Percentiles rank a stretch among this genome's conserved stretches.
Conservation (phyloP, 305 asterid species). For the Solanum hybrid region DNA sequence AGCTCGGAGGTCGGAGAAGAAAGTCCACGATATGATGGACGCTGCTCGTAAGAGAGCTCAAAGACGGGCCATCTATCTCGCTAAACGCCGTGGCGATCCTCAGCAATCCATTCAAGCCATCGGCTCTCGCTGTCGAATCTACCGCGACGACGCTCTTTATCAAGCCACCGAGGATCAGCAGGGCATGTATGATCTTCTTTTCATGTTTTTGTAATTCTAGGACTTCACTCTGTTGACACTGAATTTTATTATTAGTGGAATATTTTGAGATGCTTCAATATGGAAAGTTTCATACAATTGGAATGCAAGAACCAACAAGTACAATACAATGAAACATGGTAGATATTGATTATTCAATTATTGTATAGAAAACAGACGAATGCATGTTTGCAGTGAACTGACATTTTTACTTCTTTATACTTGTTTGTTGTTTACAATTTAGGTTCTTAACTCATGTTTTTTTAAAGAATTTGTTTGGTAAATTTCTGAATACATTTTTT, state of each 20-base stretch:
- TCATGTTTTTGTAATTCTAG: not conserved
- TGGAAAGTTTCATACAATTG: not conserved
- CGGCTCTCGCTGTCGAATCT: slow-evolving; percentile 73
- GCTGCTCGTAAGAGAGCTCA: slow-evolving; percentile 99
- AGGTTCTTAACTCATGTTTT: not conserved
- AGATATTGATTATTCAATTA: not conserved
- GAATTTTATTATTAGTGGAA: not conserved
- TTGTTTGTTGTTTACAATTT: not conserved
- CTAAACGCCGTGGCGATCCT: slow-evolving; percentile 98
- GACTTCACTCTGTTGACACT: not conserved
- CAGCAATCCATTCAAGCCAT: slow-evolving; percentile 87
- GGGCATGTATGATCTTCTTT: slow-evolving; percentile 50
- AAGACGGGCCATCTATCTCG: slow-evolving; percentile 88
- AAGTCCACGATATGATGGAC: slow-evolving; percentile 99
- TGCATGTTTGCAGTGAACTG: not conserved
- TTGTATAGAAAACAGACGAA: not conserved
- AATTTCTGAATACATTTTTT: not conserved
- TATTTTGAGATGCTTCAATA: not conserved
- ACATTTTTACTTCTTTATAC: not conserved
- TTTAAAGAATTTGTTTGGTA: not conserved
- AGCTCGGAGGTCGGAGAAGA: slow-evolving; percentile 90
- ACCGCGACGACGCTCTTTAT: slow-evolving; percentile 82
- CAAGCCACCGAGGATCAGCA: slow-evolving; percentile 89
- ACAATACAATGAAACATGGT: not conserved
- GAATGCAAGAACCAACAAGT: not conserved